A percentile compares a stretch with the other conserved stretches of the same genome.
These are phyloP conservation scores for Cordyceps fumosorosea DNA, from an alignment of 2,329 filamentous ascomycete species.

Conservation along the genomic window DNA sequence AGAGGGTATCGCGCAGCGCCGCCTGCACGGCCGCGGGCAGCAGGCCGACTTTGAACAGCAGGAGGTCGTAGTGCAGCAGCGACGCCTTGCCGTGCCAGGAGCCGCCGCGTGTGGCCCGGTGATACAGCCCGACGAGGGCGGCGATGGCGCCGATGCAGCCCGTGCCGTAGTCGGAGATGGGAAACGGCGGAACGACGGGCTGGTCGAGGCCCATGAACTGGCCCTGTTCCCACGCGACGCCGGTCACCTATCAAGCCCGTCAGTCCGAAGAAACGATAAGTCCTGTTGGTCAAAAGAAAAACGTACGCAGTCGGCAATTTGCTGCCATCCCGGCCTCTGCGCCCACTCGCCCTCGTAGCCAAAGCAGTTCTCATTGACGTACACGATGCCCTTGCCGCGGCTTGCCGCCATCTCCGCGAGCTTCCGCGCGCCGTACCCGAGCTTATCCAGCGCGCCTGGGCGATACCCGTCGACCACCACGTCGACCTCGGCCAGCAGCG, in stretches of 20 bases:
- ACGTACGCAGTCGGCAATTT: slow-evolving; percentile 58
- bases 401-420: slow-evolving; percentile 46
- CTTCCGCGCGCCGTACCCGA: slow-evolving; percentile 55
- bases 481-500: slow-evolving; percentile 55
- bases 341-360: slow-evolving; percentile 56
- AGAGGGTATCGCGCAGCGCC: slow-evolving; percentile 40
- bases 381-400: slow-evolving; percentile 57
- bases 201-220: slow-evolving; percentile 53
- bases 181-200: slow-evolving; percentile 59
- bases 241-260: slow-evolving; percentile 34
- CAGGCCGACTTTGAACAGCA: slow-evolving; percentile 54
- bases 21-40: slow-evolving; percentile 48
- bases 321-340: slow-evolving; percentile 61
- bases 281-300: background rate
- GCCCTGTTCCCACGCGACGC: slow-evolving; percentile 57
- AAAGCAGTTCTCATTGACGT: slow-evolving; percentile 67
- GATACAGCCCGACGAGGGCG: slow-evolving; percentile 56
- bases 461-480: slow-evolving; percentile 63
- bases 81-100: slow-evolving; percentile 60
- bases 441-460: slow-evolving; percentile 54
- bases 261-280: background rate
- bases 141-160: slow-evolving; percentile 66
- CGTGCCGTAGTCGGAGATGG: slow-evolving; percentile 61
- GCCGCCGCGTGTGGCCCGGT: slow-evolving; percentile 55
- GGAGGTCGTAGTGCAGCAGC: slow-evolving; percentile 61